A percentile compares a stretch with the other conserved stretches of the same genome.
phyloP scores from a whole-genome alignment of 441 rosid genomes.

The Pelargonium fulgidum region DNA sequence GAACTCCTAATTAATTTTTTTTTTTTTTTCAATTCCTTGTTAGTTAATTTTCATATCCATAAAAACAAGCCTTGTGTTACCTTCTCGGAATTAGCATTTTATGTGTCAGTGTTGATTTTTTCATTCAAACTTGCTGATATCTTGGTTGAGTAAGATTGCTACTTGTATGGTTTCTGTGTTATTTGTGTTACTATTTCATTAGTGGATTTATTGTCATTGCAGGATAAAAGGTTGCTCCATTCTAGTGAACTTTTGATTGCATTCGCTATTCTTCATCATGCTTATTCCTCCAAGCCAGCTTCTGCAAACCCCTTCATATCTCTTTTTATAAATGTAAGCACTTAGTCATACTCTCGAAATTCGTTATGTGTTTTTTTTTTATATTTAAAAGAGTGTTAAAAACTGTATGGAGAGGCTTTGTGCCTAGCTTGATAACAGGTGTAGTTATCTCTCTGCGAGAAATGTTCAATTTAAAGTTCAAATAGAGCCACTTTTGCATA shows the following conservation, averaged over 20 bases:
- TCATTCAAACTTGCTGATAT: neutral
- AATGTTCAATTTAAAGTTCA: neutral
- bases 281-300: slow-evolving; percentile 50
- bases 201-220: slow-evolving; percentile 24
- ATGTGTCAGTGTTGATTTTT: neutral
- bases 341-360: neutral
- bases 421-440: neutral
- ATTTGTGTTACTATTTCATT: slow-evolving; percentile 17
- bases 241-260: slow-evolving; percentile 62
- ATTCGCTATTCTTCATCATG: slow-evolving; percentile 52
- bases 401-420: neutral
- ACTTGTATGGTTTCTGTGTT: slow-evolving; percentile 11
- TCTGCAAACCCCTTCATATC: slow-evolving; percentile 57
- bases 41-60: neutral
- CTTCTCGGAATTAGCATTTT: neutral
- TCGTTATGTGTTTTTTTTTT: neutral
- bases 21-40: neutral
- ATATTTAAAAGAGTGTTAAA: neutral
- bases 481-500: neutral
- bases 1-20: neutral
- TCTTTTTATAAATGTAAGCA: slow-evolving; percentile 55
- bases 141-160: neutral
- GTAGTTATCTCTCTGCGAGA: neutral
- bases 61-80: too few relatives aligned
- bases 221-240: slow-evolving; percentile 50